Base-by-base conservation (phyloP, 352 stramenopile genomes). In the Pythium dissimile region DNA sequence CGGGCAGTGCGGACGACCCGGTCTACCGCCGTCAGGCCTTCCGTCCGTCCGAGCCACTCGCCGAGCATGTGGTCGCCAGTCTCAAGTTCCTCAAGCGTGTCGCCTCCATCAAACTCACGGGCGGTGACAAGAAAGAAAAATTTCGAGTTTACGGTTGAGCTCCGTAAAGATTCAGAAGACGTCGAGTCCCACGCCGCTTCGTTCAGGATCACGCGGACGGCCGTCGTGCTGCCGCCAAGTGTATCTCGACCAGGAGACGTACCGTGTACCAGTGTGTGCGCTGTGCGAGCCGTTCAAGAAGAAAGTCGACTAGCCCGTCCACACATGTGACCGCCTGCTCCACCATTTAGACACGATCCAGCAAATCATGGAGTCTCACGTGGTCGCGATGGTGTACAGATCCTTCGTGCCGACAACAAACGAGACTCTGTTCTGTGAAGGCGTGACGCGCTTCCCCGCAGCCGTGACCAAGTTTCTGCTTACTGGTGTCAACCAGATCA, bases 341-440 rank as follows among this genome's bases (percentile, higher is more conserved):
- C 35, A 47, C 9, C 46, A 35, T 24, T 10, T 7, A 10, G 8
- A 46, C 15, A 26, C 37, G 1, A 56, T 56, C 35, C 49, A 56
- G 24, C 16, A 34, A 11, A 20, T 16, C 35, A 38, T 56, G 23
- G 49, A 56, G 23, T 27, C 23, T 7, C 49, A 21, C 13, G 21
- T 54, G 20, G 13, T 44, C n/a, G 21, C 30, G 3, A 21, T 54
- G 1, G 47, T 54, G 35, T 3, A 27, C 5, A 35, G 49, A 15
- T 34, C 49, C 3, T n/a, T 56, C 49, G 49, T 56, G 49, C 34
- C 35, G 24, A 34, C 49, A 9, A 56, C 49, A 8, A 56, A 56
- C 26, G 49, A 23, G 21, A 26, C 46, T 5, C 31, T 56, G 31
- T 38, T 26, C 35, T 56, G 49, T 27, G 49, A 56, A 47, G 49